Conservation (phyloP, 371 early-diverging fungal genomes). For the Actinomortierella ambigua region DNA sequence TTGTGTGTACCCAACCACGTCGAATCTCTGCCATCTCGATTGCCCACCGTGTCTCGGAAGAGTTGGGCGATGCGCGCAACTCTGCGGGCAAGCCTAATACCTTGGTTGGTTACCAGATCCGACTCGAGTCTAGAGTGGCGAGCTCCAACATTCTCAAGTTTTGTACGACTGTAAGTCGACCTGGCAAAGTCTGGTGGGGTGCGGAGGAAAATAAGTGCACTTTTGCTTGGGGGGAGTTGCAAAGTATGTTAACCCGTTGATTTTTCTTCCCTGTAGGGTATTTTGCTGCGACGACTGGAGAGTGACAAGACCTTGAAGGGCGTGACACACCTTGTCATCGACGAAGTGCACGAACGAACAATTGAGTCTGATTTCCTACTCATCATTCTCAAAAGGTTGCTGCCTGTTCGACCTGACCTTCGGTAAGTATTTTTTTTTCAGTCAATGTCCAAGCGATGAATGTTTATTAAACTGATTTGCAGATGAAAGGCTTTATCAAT, state of each 20-base stretch:
- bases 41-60: conserved; percentile 86
- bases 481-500: no score
- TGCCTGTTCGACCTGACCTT: conserved; percentile 59
- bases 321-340: conserved; percentile 78
- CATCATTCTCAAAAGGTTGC: conserved; percentile 59
- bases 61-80: conserved; percentile 68
- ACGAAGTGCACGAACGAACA: conserved; percentile 88
- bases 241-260: no score
- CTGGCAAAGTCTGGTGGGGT: not conserved
- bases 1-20: conserved; percentile 95
- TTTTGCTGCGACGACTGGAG: conserved; percentile 71
- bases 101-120: conserved; percentile 87
- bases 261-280: conserved; percentile 59
- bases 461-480: no score
- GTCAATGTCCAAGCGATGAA: conserved; percentile 11
- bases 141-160: conserved; percentile 68
- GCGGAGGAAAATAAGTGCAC: not conserved
- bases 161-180: conserved; percentile 67
- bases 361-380: conserved; percentile 86
- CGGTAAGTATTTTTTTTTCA: conserved; percentile 50
- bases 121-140: conserved; percentile 68
- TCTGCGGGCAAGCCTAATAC: conserved; percentile 54
- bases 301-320: conserved; percentile 64
- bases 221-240: not conserved
- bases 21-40: conserved; percentile 95